Conservation (phyloP, 2,329 filamentous ascomycete species). For the Ceratocystis huliohia region DNA sequence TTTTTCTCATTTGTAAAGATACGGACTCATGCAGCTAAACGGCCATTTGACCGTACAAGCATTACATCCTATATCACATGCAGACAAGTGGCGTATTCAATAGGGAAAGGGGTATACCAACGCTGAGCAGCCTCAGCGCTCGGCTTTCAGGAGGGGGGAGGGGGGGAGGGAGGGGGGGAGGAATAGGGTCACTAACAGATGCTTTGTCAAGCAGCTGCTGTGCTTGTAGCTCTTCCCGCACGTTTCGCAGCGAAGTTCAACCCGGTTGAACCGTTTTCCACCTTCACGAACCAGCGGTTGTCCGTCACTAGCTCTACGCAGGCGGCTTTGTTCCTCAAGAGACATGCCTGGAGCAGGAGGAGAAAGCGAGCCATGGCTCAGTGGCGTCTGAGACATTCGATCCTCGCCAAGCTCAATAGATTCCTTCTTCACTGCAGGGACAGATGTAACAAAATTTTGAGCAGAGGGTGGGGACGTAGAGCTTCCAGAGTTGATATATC, state of each 20-base stretch:
- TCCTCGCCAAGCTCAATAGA: conserved; percentile 47
- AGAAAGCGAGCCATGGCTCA: conserved; percentile 35
- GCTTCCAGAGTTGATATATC: neutral
- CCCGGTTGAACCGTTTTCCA: conserved; percentile 65
- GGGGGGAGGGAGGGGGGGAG: conserved; percentile 29
- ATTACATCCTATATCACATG: neutral
- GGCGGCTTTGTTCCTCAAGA: conserved; percentile 36
- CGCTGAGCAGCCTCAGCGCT: neutral
- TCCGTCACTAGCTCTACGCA: conserved; percentile 67
- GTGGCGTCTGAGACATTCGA: conserved; percentile 47
- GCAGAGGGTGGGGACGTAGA: conserved; percentile 46
- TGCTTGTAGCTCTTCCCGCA: conserved; percentile 99
- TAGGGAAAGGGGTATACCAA: neutral
- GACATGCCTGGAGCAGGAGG: conserved; percentile 23
- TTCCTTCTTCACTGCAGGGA: conserved; percentile 38
- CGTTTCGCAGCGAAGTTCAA: conserved; percentile 89
- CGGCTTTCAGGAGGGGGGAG: neutral
- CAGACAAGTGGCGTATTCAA: neutral
- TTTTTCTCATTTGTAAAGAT: neutral
- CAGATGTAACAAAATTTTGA: conserved; percentile 50
- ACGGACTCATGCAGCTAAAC: neutral
- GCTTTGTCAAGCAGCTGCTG: conserved; percentile 99
- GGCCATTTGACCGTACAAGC: neutral
- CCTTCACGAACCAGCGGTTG: conserved; percentile 71
- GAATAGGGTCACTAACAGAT: conserved; percentile 83